Base-by-base conservation (phyloP, 768 basidiomycete genomes). In the Russula lepida region DNA sequence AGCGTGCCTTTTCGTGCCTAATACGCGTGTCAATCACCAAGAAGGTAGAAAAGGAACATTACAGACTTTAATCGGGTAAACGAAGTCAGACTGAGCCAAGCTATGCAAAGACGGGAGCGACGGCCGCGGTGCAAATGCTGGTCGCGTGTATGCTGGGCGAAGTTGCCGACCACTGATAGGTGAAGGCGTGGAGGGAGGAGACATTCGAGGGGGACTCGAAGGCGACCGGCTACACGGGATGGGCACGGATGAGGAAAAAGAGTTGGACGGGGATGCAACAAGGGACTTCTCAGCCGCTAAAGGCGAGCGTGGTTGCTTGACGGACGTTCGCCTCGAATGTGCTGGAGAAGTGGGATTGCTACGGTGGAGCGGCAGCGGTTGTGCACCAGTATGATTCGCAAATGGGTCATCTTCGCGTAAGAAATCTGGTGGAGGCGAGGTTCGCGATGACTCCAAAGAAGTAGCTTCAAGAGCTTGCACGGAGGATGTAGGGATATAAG, bases 331-430 rank as follows among this genome's bases (percentile, higher is more conserved):
- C 23, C 52, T 63, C 39, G 62, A 59, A n/a, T 37, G 60, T 33
- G 59, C 39, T 49, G 44, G 66, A 50, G 35, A 66, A 66, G 46
- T 65, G 59, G 30, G 57, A 61, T 2, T 67, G 43, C 25, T 63
- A 49, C 25, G 65, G 64, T 39, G 56, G 54, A 15, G 59, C 15
- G 39, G 64, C n/a, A 65, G 59, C 17, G 59, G 59, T 25, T 61
- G 67, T 28, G 68, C 63, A 30, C 71, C 67, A 0, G 77, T 73
- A 15, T 85, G 74, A 62, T 84, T 82, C 23, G 88, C 88, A 66
- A 89, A 89, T 2, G 88, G 88, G 67, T 89, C 88, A 54, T 85
- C 83, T 66, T 88, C 87, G 27, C 86, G 74, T 21, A 88, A 76
- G 47, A 65, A 58, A 66, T 72, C 68, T 9, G 71, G 68, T 19